A percentile compares a stretch with the other conserved stretches of the same genome.
Conservation (phyloP, 1,284 basidiomycete genomes). For the Marasmius fiardii region DNA sequence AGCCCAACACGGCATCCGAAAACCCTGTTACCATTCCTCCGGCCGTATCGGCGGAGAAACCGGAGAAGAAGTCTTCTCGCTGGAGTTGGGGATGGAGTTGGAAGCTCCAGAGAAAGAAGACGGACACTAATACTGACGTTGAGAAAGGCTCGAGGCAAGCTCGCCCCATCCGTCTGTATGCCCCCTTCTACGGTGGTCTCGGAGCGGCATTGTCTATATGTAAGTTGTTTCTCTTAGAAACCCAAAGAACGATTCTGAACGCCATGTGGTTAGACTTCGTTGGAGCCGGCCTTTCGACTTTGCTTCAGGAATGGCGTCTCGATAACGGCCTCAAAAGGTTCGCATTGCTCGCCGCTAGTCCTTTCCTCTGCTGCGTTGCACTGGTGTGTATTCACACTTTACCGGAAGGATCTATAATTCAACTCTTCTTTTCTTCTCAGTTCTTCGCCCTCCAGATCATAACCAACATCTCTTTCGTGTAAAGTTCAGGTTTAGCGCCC, state of each 20-base stretch:
- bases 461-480: constrained; percentile 57
- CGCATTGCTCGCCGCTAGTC: constrained; percentile 56
- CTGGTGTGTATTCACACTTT: constrained; percentile 39
- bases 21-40: constrained; percentile 22
- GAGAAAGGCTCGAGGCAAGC: constrained; percentile 49
- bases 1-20: constrained; percentile 17
- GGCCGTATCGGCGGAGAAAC: constrained; percentile 21
- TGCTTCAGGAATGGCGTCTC: constrained; percentile 66
- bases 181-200: constrained; percentile 75
- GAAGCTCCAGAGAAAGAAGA: constrained; percentile 31
- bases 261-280: constrained; percentile 49
- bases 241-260: constrained; percentile 6
- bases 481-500: constrained; percentile 21
- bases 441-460: constrained; percentile 66
- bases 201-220: constrained; percentile 64
- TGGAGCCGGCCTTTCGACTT: constrained; percentile 49
- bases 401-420: neutral
- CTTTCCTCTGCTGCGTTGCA: constrained; percentile 71
- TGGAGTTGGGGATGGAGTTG: constrained; percentile 27
- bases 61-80: constrained; percentile 13
- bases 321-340: constrained; percentile 67
- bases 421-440: constrained; percentile 27
- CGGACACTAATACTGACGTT: constrained; percentile 33
- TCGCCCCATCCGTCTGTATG: constrained; percentile 69
- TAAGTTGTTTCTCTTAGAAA: constrained; percentile 31